A percentile compares a stretch with the other conserved stretches of the same genome.
Conservation (phyloP, 805 yeast genomes). For the Brettanomyces custersianus region DNA sequence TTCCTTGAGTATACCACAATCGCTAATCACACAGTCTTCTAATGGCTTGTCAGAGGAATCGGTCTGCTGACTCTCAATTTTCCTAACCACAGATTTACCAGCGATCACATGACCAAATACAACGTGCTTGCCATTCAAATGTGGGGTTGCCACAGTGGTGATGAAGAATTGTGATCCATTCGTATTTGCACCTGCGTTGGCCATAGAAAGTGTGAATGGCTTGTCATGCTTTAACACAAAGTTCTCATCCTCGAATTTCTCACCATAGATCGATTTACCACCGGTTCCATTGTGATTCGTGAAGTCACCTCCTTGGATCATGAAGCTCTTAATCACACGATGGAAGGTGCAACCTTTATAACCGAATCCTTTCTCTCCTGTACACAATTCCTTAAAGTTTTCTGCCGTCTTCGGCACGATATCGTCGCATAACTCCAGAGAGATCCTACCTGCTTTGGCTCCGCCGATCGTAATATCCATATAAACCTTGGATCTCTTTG, state of each 20-base stretch:
- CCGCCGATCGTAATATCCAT: constrained; percentile 76
- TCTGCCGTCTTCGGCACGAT: constrained; percentile 83
- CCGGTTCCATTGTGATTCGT: constrained; percentile 68
- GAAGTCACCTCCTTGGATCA: constrained; percentile 95
- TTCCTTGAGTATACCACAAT: constrained; percentile 68
- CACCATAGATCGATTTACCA: constrained; percentile 78
- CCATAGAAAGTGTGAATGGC: constrained; percentile 92
- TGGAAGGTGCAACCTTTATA: constrained; percentile 90
- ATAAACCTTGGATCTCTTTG: constrained; percentile 44
- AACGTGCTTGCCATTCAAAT: constrained; percentile 91
- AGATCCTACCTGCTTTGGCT: constrained; percentile 62
- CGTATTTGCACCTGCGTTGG: constrained; percentile 92
- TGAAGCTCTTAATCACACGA: constrained; percentile 79
- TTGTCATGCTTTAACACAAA: constrained; percentile 66
- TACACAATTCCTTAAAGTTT: constrained; percentile 80
- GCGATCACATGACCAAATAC: constrained; percentile 85
- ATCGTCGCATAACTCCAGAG: constrained; percentile 52
- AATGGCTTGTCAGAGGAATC: constrained; percentile 63
- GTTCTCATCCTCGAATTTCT: constrained; percentile 85
- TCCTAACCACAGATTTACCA: constrained; percentile 75
- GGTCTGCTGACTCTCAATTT: constrained; percentile 64
- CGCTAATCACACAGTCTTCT: constrained; percentile 59
- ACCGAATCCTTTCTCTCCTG: constrained; percentile 76
- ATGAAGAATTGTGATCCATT: constrained; percentile 95
- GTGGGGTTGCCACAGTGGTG: constrained; percentile 90